Percentiles rank a stretch among this genome's conserved stretches.
Conservation (phyloP, 2,329 filamentous ascomycete genomes). For the Paraconiothyrium sp. region DNA sequence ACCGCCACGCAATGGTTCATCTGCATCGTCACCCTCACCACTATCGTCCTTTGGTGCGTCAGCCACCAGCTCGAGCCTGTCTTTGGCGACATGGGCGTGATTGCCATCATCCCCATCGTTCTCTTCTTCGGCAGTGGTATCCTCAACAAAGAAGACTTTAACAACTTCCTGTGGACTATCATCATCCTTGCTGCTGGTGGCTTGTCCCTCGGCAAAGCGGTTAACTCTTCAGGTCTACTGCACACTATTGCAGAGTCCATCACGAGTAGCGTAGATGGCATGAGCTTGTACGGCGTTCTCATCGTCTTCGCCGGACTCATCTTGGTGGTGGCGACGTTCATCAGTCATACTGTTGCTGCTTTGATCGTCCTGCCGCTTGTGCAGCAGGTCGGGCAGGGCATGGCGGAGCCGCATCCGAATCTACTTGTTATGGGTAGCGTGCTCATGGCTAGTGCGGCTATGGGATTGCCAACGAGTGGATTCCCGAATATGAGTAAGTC, state of each 20-base stretch:
- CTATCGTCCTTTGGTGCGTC: constrained; percentile 91
- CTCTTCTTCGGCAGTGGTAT: constrained; percentile 97
- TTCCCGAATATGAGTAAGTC: constrained; percentile 99
- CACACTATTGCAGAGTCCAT: constrained; percentile 86
- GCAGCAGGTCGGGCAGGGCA: constrained; percentile 80
- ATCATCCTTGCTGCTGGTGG: constrained; percentile 97
- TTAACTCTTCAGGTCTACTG: constrained; percentile 90
- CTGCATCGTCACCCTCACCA: constrained; percentile 79
- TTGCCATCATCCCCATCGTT: constrained; percentile 94
- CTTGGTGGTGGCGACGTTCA: constrained; percentile 94
- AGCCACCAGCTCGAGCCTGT: constrained; percentile 86
- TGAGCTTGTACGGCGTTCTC: constrained; percentile 86
- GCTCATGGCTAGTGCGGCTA: constrained; percentile 96
- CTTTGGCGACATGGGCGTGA: constrained; percentile 98
- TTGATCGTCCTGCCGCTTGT: constrained; percentile 94
- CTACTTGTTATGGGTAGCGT: constrained; percentile 94
- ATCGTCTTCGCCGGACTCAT: constrained; percentile 87
- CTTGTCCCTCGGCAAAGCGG: constrained; percentile 89
- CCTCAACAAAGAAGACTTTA: constrained; percentile 98
- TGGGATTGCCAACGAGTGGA: constrained; percentile 93
- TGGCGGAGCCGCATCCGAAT: constrained; percentile 92
- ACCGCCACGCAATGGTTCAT: constrained; percentile 94
- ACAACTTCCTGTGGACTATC: constrained; percentile 99
- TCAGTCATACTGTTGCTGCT: constrained; percentile 95
- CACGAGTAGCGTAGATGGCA: constrained; percentile 74